These are phyloP conservation scores for Trichophyton rubrum DNA, from an alignment of 2,329 filamentous ascomycete genomes.

Conservation along the genomic window DNA sequence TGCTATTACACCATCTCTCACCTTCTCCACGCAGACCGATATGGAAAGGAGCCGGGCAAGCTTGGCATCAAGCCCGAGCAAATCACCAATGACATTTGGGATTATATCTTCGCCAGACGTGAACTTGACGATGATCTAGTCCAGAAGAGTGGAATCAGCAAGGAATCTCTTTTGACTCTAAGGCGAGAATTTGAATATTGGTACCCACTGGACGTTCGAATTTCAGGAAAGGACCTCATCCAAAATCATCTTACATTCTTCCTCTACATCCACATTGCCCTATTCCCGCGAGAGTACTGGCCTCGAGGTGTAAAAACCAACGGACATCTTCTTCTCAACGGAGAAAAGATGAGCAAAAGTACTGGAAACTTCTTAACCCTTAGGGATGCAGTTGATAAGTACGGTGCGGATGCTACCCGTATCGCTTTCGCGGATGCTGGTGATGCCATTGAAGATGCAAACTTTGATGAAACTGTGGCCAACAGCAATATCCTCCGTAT, in stretches of 20 bases:
- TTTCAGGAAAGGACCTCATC: conserved; percentile 85
- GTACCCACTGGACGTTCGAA: conserved; percentile 81
- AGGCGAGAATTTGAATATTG: conserved; percentile 91
- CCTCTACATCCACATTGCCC: conserved; percentile 81
- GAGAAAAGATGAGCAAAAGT: conserved; percentile 97
- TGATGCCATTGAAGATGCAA: conserved; percentile 87
- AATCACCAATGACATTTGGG: conserved; percentile 92
- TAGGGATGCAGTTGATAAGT: conserved; percentile 74
- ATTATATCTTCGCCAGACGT: conserved; percentile 77
- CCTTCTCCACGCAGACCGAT: conserved; percentile 69
- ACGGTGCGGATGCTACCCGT: conserved; percentile 82
- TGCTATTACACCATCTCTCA: conserved; percentile 51
- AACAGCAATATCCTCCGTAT: conserved; percentile 83
- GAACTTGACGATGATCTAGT: conserved; percentile 55
- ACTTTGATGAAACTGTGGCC: conserved; percentile 91
- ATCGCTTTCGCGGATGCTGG: conserved; percentile 90
- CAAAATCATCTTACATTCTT: conserved; percentile 93
- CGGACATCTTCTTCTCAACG: conserved; percentile 86
- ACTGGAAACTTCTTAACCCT: conserved; percentile 96
- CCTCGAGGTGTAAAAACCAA: conserved; percentile 76
- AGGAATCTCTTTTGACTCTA: conserved; percentile 64
- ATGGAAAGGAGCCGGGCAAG: conserved; percentile 58
- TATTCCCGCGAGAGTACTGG: conserved; percentile 84
- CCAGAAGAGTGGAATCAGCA: conserved; percentile 55
- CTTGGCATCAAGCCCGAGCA: conserved; percentile 65